A percentile compares a stretch with the other conserved stretches of the same genome.
Conservation (phyloP, 2,329 filamentous ascomycete species). For the Calonectria leucothoes region DNA sequence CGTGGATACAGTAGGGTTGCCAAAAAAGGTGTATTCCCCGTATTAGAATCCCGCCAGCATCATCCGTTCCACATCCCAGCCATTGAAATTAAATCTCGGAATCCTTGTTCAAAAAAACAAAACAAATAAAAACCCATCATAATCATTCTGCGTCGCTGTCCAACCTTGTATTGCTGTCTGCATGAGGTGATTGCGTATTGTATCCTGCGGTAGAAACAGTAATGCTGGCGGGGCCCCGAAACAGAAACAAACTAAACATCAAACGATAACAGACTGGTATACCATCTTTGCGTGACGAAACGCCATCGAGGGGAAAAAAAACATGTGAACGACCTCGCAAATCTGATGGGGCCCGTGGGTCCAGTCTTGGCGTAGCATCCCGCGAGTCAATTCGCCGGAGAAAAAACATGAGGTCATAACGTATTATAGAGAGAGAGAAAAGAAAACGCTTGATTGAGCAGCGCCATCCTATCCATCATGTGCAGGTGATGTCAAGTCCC, state of each 20-base stretch:
- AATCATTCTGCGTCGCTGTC: conserved; percentile 3
- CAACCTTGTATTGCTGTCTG: conserved; percentile 8
- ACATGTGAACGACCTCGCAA: conserved; percentile 13
- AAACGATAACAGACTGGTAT: conserved; percentile 29
- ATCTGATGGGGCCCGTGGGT: background rate
- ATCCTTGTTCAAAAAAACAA: background rate
- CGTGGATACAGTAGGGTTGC: background rate
- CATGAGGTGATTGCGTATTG: background rate
- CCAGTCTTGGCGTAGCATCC: background rate
- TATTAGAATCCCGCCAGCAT: conserved; percentile 9
- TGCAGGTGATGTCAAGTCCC: conserved; percentile 67
- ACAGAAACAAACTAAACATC: conserved; percentile 8
- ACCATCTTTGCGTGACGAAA: conserved; percentile 16
- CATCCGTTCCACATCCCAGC: background rate
- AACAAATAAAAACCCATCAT: background rate
- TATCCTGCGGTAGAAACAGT: conserved; percentile 1
- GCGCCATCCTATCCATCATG: conserved; percentile 51
- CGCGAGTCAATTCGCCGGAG: conserved; percentile 12
- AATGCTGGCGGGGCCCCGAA: background rate
- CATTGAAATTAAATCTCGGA: background rate
- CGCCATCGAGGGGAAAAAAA: conserved; percentile 20
- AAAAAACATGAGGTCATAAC: conserved; percentile 15
- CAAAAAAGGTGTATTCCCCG: background rate
- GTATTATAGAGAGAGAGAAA: conserved; percentile 14
- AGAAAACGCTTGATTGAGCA: conserved; percentile 23